Base-by-base conservation (phyloP, 345 rosid genomes). In the Eucalyptus tenuipes region DNA sequence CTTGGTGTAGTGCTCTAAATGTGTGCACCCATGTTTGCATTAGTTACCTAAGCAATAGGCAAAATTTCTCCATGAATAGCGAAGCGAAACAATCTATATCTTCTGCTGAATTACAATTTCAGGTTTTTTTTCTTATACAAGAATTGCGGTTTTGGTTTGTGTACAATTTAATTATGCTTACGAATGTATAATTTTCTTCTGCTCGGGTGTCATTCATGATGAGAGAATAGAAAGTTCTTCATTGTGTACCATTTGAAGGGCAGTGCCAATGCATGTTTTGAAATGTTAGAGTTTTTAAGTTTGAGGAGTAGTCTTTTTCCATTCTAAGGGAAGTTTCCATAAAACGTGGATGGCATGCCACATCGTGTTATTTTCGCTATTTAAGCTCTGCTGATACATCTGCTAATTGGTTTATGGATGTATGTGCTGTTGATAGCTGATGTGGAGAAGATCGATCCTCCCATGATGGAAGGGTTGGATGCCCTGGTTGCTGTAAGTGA, bases 381-480 rank as follows among this genome's bases (percentile, higher is more conserved):
- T 87, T 64, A 66, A 50, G 27, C 37, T 53, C 88, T 29, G 10
- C 40, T 80, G 50, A 53, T 80, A 15, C 44, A 22, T 37, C 14
- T 40, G 82, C 24, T 75, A 40, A 10, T 75, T 75, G 47, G 8
- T 82, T 85, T 48, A 55, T 66, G 44, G 29, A 52, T 45, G n/a
- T 24, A 14, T 64, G 29, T 49, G 27, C 85, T 59, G 15, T 33
- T 90, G 86, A 6, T 94, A 94, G 98, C 88, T 90, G 92, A 90
- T 18, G 64, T 88, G 87, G 93, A 91, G 91, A 91, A 55, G 88
- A 91, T 94, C 48, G 90, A 92, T 86, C 96, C 91, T 55, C 99
- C 99, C 44, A n/a, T 88, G 84, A 90, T 97, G 95, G 97, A 94
- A 92, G 97, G 98, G 68, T 64, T 95, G 79, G 95, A 91, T 90